Evolutionary conservation across 805 yeast genomes (phyloP), one percentile per base, ranked within the genome.

Genomic region (Lipomyces kockii): DNA sequence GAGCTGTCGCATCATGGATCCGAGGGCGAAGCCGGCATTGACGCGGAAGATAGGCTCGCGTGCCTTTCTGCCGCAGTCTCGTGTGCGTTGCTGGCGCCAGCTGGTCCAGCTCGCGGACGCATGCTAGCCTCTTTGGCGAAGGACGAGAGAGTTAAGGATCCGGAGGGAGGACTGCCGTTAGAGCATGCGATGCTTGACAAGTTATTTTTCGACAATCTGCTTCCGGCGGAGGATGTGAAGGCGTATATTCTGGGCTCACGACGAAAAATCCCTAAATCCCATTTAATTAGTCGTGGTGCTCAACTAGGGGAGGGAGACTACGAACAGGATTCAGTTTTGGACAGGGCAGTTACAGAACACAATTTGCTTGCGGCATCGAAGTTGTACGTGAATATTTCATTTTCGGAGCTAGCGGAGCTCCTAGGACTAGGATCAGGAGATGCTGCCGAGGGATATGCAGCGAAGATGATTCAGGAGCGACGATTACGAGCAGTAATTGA

Each of bases 331-430:
- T 74, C 77, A 20, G 77, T 74, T 3, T 68, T 77, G 25, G 67
- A 68, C 43, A 46, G 74, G 32, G 77, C 80, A 1, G 73, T 77
- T n/a, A 71, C 75, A 27, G 78, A 76, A 61, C 80, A 77, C 65
- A 77, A 77, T 62, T 72, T 77, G 35, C 67, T 74, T 32, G 75
- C 80, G 2, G 73, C 77, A 3, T 77, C 80, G 2, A 70, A 71
- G 46, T 66, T 77, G 32, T 77, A 75, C 69, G 63, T 67, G 14
- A 73, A 73, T 60, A 74, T 77, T 43, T 67, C 73, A 20, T 61
- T 76, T 55, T 55, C 64, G n/a, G 70, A 74, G 53, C 69, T 77
- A 29, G 77, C 75, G 4, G 56, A 58, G 37, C 53, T 76, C 17
- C 70, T 77, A 29, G 74, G 71, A 2, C 70, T 77, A 25, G n/a